Conservation (phyloP, 2,329 filamentous ascomycete species). For the Ceratocystis ficicola region DNA sequence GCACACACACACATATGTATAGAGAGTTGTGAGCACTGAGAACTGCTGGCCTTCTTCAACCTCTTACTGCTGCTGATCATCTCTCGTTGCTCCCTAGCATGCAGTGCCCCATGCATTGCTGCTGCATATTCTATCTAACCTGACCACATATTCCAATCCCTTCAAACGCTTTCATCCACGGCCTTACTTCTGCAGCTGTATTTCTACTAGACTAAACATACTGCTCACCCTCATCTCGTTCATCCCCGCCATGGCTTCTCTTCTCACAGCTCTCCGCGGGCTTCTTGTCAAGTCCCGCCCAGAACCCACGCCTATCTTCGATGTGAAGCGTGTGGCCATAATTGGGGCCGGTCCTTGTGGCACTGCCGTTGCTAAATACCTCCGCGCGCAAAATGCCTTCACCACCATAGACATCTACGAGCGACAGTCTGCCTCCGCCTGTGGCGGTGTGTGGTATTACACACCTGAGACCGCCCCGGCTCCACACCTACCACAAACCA, state of each 20-base stretch:
- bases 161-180: background rate
- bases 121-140: background rate
- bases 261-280: background rate
- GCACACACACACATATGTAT: too few species aligned
- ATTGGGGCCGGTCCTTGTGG: slow-evolving; percentile 76
- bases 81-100: background rate
- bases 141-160: background rate
- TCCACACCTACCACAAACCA: slow-evolving; percentile 55
- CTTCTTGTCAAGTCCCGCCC: background rate
- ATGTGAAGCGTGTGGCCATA: slow-evolving; percentile 55
- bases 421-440: slow-evolving; percentile 49
- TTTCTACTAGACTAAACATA: background rate
- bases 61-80: background rate
- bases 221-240: background rate
- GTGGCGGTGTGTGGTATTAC: slow-evolving; percentile 84
- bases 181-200: background rate
- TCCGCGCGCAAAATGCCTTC: slow-evolving; percentile 57
- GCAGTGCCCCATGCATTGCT: background rate
- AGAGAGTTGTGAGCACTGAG: too few species aligned
- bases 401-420: slow-evolving; percentile 66
- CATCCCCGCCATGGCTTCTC: slow-evolving; percentile 7
- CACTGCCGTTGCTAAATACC: slow-evolving; percentile 66
- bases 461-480: slow-evolving; percentile 38
- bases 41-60: background rate
- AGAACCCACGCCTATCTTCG: slow-evolving; percentile 29